These are phyloP conservation scores for Verticillium tricorpus DNA, from an alignment of 2,329 filamentous ascomycete species.

Conservation along the genomic window DNA sequence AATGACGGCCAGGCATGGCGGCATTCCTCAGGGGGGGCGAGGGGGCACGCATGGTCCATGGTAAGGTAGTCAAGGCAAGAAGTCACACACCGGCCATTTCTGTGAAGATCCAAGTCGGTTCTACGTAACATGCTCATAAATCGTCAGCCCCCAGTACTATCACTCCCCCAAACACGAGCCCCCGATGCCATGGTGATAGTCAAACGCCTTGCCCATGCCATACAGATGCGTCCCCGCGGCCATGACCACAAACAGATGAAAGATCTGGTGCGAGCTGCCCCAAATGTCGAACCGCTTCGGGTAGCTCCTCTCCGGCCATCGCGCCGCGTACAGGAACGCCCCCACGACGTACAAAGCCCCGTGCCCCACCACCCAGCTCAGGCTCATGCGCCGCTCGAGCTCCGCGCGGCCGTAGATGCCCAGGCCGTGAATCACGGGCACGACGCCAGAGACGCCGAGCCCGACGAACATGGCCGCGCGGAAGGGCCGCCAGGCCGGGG, in stretches of 20 bases:
- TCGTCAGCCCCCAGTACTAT: no score
- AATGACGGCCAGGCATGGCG: no score
- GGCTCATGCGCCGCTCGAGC: constrained; percentile 69
- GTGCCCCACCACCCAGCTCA: constrained; percentile 76
- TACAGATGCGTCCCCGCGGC: constrained; percentile 79
- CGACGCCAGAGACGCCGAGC: constrained; percentile 76
- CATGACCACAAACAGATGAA: constrained; percentile 82
- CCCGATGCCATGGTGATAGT: constrained; percentile 61
- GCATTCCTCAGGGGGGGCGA: no score
- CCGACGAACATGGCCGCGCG: constrained; percentile 85
- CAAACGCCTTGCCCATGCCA: constrained; percentile 79
- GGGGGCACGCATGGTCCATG: no score
- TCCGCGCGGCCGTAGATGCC: constrained; percentile 60
- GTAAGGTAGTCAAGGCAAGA: no score
- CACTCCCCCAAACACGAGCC: not conserved
- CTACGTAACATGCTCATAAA: no score
- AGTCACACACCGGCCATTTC: no score
- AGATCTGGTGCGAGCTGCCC: constrained; percentile 94
- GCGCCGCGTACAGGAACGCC: constrained; percentile 78
- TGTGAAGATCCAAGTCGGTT: no score
- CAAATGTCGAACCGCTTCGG: constrained; percentile 85
- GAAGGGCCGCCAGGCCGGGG: constrained; percentile 77
- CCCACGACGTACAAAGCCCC: constrained; percentile 82
- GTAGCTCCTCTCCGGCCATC: constrained; percentile 75
- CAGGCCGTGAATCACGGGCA: constrained; percentile 78